Base-by-base conservation (phyloP, 2,329 filamentous ascomycete species). In the Fulvia fulva region DNA sequence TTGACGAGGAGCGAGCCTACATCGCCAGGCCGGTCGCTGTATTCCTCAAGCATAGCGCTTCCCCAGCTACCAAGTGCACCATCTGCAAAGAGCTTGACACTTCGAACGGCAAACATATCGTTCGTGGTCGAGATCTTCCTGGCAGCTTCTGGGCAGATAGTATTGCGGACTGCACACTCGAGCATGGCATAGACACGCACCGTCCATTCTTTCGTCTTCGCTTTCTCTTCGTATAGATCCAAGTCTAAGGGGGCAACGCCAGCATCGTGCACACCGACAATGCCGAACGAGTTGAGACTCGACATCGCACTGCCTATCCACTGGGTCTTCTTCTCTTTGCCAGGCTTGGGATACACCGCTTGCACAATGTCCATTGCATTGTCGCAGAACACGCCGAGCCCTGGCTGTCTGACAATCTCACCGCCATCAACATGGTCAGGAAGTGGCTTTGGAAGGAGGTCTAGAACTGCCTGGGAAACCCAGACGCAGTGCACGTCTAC, bases 361-460 rank as follows among this genome's bases (percentile, higher is more conserved):
- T 50, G 47, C 25, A 50, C 47, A 11, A 50, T 50, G 16, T 50
- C 47, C 25, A 50, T 50, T 3, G 47, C 47, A 50, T 50, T 50
- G 47, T 50, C 47, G 26, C 47, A 50, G 47, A 50, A 50, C 12
- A 50, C 47, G 12, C 47, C 47, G 21, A 50, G 25, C 9, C 47
- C 47, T 6, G 47, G 47, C n/a, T 50, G 4, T 11, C 26, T 16
- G 26, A 50, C 26, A 11, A 50, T 50, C 26, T 50, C 47, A 12
- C 47, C 47, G 21, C 47, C 47, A 50, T 50, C 47, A 16, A 50
- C 47, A n/a, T 50, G 47, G n/a, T 50, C 47, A 16, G 47, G 47
- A 50, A 50, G 47, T 50, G 47, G 47, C n/a, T 50, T 21, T 9
- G 47, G 47, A 16, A 50, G 47, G 21, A 50, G 47, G 11, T 28